Evolutionary conservation across 2,329 filamentous ascomycete genomes (phyloP), one percentile per base, ranked within the genome.

Genomic region (Bisporella sp.): DNA sequence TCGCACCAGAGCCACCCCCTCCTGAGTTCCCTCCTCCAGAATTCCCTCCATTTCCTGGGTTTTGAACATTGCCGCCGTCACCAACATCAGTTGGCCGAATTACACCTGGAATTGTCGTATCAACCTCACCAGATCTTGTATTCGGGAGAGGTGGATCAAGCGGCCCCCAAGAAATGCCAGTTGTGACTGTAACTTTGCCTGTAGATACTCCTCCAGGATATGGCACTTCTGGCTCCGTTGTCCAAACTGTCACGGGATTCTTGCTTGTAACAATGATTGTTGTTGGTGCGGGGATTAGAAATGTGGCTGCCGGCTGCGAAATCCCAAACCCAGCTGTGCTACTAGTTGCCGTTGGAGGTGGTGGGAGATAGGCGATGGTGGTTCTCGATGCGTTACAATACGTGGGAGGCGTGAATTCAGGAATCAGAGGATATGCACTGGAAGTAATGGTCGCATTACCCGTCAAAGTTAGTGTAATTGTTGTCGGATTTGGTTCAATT

Each of bases 361-460:
- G 21, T 21, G 21, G 21, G 21, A 21, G 11, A 33, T 5, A 31
- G 35, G n/a, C 11, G 12, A 11, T 13, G 40, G 8, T 28, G 40
- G 40, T 41, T 7, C 8, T 11, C 30, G 44, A 11, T 12, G 31
- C n/a, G 31, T 54, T 31, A 41, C 59, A 63, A 41, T 57, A 57
- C 8, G 40, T 28, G 45, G 62, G 61, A 6, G 58, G 58, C 1
- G 58, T 63, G 33, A 60, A 59, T 50, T 64, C 60, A 31, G 59
- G 53, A 6, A 46, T 40, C 29, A 32, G 9, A 5, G 37, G 42
- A n/a, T 54, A 54, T 21, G 21, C 21, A 21, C 21, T 21, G 21
- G 21, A 3, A 5, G 56, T 49, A 7, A 47, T 50, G 9, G 58
- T 52, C 2, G 41, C 28, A 47, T 58, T 57, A 6, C 43, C 44